Percentiles rank a stretch among this genome's conserved stretches.
phyloP scores from a whole-genome alignment of 2,329 filamentous ascomycete genomes.

The Sphaerulina musiva region DNA sequence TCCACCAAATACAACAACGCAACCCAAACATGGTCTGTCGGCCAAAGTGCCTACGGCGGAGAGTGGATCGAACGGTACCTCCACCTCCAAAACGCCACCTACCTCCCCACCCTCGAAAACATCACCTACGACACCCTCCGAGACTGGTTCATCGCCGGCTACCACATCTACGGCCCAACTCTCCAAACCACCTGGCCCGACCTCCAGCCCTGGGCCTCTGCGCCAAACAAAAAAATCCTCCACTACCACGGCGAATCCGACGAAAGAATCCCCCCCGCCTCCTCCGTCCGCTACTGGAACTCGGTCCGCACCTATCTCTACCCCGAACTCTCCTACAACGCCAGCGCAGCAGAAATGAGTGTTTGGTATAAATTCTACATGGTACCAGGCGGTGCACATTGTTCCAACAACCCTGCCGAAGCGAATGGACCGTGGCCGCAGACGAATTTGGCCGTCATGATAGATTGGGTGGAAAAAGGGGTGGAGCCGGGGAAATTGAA shows the following conservation, averaged over 20 bases:
- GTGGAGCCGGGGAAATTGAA: constrained; percentile 13
- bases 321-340: background rate
- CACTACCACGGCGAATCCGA: constrained; percentile 56
- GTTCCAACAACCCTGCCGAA: constrained; percentile 36
- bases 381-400: background rate
- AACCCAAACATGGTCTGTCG: constrained; percentile 32
- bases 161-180: constrained; percentile 45
- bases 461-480: constrained; percentile 19
- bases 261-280: constrained; percentile 47
- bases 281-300: constrained; percentile 51
- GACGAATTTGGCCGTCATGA: constrained; percentile 34
- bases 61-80: constrained; percentile 43
- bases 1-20: constrained; percentile 33
- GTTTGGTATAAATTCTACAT: background rate
- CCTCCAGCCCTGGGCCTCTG: constrained; percentile 44
- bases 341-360: background rate
- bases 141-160: constrained; percentile 49
- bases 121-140: constrained; percentile 52
- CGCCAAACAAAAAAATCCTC: constrained; percentile 53
- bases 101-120: constrained; percentile 35
- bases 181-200: constrained; percentile 52
- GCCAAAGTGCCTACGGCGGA: constrained; percentile 32
- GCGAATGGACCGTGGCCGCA: constrained; percentile 37
- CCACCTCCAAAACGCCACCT: constrained; percentile 32
- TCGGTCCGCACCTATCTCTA: constrained; percentile 35